These are phyloP conservation scores for Capsicum rhomboideum DNA, from an alignment of 257 asterid genomes.

Conservation along the genomic window DNA sequence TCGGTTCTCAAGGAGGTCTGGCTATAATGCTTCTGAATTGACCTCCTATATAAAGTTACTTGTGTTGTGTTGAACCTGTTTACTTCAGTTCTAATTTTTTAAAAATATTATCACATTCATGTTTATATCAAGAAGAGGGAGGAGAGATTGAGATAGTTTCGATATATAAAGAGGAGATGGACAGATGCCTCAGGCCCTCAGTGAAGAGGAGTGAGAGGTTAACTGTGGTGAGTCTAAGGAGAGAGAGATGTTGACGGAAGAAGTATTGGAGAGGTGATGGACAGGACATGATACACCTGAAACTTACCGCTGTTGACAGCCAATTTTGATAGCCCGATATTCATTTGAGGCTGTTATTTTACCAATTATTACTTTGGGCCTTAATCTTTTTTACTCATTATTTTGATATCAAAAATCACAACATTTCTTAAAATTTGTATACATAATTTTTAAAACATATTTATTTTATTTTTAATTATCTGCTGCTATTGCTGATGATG, in stretches of 20 bases:
- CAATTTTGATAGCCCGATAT: too few relatives aligned
- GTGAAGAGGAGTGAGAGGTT: not conserved
- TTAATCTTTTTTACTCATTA: too few relatives aligned
- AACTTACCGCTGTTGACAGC: too few relatives aligned
- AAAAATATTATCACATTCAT: not conserved
- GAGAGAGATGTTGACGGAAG: not conserved
- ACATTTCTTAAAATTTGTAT: too few relatives aligned
- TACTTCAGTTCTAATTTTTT: not conserved
- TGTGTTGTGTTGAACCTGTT: not conserved
- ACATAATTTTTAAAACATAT: too few relatives aligned
- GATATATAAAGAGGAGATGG: not conserved
- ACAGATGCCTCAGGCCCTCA: not conserved
- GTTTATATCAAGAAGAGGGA: not conserved
- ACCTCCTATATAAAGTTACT: not conserved
- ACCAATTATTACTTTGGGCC: too few relatives aligned
- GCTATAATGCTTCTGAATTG: not conserved
- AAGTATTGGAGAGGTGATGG: not conserved
- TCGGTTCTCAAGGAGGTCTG: not conserved
- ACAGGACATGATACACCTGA: not conserved
- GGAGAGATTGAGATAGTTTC: not conserved
- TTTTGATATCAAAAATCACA: too few relatives aligned
- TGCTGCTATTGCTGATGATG: too few relatives aligned
- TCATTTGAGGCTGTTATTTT: too few relatives aligned
- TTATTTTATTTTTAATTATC: too few relatives aligned
- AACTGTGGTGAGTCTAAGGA: not conserved